Conservation (phyloP, 1,284 basidiomycete genomes). For the Jaminaea rosea region DNA sequence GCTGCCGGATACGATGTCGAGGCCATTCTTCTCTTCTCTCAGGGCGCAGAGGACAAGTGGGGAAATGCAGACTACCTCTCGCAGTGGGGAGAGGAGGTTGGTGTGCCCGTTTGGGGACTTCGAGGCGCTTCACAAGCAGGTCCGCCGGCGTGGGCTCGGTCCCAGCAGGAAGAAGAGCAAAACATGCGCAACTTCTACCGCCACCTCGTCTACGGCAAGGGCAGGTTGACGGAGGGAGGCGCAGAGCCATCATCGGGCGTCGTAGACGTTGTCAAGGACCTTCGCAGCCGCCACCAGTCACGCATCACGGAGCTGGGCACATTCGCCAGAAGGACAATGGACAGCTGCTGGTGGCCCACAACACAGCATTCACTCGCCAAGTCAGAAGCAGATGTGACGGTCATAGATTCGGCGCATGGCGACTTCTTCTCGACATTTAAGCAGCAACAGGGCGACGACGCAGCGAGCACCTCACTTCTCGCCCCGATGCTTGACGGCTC, state of each 20-base stretch:
- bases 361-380: conserved; percentile 64
- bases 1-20: conserved; percentile 85
- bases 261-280: conserved; percentile 54
- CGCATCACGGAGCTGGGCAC: conserved; percentile 64
- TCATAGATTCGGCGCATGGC: conserved; percentile 13
- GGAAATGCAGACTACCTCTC: conserved; percentile 71
- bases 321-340: conserved; percentile 68
- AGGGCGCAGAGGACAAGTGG: conserved; percentile 10
- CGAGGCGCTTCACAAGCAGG: conserved; percentile 25
- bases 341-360: conserved; percentile 93
- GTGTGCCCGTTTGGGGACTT: conserved; percentile 52
- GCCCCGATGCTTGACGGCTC: conserved; percentile 76
- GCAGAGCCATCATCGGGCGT: conserved; percentile 48
- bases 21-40: conserved; percentile 79
- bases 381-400: conserved; percentile 27
- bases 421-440: conserved; percentile 11
- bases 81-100: conserved; percentile 57
- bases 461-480: conserved; percentile 50
- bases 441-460: neutral
- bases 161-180: conserved; percentile 53
- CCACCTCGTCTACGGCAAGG: conserved; percentile 38
- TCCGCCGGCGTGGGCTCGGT: conserved; percentile 49
- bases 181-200: conserved; percentile 65
- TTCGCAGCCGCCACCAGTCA: conserved; percentile 59
- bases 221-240: neutral